Percentiles rank a stretch among this genome's conserved stretches.
These are phyloP conservation scores for Psilocybe sp. DNA, from an alignment of 768 basidiomycete genomes.

Conservation along the genomic window DNA sequence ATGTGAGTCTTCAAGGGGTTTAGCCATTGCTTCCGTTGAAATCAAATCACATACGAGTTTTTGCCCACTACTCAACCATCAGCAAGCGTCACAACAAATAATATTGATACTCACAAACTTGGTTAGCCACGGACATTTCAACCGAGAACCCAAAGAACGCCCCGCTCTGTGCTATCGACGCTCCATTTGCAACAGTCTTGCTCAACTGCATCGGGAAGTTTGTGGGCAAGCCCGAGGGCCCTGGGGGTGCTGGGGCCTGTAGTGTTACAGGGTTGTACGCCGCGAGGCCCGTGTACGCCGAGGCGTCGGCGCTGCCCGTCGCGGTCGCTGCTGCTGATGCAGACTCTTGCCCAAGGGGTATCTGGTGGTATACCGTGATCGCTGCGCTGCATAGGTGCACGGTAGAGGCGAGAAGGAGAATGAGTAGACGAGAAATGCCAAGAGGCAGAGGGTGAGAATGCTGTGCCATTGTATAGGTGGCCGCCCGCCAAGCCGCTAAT, in stretches of 20 bases:
- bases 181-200: slow-evolving; percentile 26
- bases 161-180: slow-evolving; percentile 36
- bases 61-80: slow-evolving; percentile 37
- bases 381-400: slow-evolving; percentile 11
- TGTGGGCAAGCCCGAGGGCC: slow-evolving; percentile 35
- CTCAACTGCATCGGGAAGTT: slow-evolving; percentile 46
- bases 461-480: too few species aligned
- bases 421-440: too few species aligned
- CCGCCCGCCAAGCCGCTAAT: too few species aligned
- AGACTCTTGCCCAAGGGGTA: slow-evolving; percentile 23
- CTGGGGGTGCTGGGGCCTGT: slow-evolving; percentile 49
- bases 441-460: too few species aligned
- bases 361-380: slow-evolving; percentile 35
- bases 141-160: slow-evolving; percentile 56
- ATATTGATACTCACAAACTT: slow-evolving; percentile 45
- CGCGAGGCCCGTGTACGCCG: slow-evolving; percentile 46
- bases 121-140: slow-evolving; percentile 61
- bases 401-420: slow-evolving; percentile 2
- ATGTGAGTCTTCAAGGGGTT: slow-evolving; percentile 29
- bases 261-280: slow-evolving; percentile 55
- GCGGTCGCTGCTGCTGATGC: slow-evolving; percentile 11
- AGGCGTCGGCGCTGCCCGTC: slow-evolving; percentile 31
- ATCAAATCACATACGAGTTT: slow-evolving; percentile 37
- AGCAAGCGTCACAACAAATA: neutral
- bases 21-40: neutral